These are phyloP conservation scores for Alternaria ventricosa DNA, from an alignment of 2,329 filamentous ascomycete species.

Conservation along the genomic window DNA sequence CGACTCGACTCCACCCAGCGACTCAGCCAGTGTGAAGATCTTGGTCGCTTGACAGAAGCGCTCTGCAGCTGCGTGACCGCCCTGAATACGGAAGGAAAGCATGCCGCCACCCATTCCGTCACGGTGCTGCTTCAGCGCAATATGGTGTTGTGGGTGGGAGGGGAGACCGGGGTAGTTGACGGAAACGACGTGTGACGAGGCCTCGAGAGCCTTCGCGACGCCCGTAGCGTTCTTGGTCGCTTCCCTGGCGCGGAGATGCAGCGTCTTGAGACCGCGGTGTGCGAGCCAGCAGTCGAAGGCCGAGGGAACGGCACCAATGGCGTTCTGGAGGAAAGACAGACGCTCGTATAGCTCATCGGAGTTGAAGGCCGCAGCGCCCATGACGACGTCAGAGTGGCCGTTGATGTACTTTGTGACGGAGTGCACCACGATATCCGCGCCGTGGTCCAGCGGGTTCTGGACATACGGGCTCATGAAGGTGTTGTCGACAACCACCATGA, in stretches of 20 bases:
- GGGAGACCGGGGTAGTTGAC: slow-evolving; percentile 96
- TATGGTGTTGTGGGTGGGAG: slow-evolving; percentile 83
- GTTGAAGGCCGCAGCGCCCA: slow-evolving; percentile 97
- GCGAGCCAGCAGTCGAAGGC: slow-evolving; percentile 98
- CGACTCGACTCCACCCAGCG: slow-evolving; percentile 88
- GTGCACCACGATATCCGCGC: slow-evolving; percentile 96
- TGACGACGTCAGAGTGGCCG: slow-evolving; percentile 93
- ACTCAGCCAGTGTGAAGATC: slow-evolving; percentile 94
- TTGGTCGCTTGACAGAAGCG: slow-evolving; percentile 88
- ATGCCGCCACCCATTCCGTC: slow-evolving; percentile 95
- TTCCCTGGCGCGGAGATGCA: slow-evolving; percentile 89
- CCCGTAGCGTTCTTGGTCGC: slow-evolving; percentile 80
- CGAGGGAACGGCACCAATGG: slow-evolving; percentile 92
- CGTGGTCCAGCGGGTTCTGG: slow-evolving; percentile 93
- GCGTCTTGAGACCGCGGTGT: slow-evolving; percentile 93
- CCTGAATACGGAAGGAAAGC: slow-evolving; percentile 93
- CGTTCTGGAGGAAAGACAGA: slow-evolving; percentile 92
- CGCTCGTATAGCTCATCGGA: slow-evolving; percentile 77
- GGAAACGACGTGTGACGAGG: slow-evolving; percentile 79
- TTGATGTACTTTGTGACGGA: slow-evolving; percentile 99
- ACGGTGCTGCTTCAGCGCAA: slow-evolving; percentile 90
- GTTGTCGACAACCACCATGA: slow-evolving; percentile 98
- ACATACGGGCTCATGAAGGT: slow-evolving; percentile 97
- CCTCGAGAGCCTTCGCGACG: slow-evolving; percentile 78
- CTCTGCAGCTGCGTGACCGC: slow-evolving; percentile 84